Evolutionary conservation across 2,329 filamentous ascomycete species (phyloP).

Genomic region (Aphanocladium album): DNA sequence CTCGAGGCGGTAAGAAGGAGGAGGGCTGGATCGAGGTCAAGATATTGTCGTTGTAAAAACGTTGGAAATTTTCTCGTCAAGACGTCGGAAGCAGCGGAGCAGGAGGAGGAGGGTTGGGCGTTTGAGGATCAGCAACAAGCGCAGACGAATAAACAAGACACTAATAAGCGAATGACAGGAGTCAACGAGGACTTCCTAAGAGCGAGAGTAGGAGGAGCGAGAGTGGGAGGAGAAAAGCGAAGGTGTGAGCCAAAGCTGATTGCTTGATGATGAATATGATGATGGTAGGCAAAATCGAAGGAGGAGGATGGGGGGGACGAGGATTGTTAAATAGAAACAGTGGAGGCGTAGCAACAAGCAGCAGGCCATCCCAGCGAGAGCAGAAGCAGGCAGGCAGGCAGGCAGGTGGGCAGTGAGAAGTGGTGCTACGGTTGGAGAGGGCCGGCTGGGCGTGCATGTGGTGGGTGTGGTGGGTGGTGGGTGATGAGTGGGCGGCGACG

Average conservation of each 20-base stretch:
- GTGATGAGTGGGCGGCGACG: too few species aligned
- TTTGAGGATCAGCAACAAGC: conserved; percentile 28
- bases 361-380: too few species aligned
- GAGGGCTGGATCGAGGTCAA: not conserved
- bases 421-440: too few species aligned
- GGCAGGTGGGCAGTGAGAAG: not conserved
- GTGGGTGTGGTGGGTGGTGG: too few species aligned
- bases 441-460: too few species aligned
- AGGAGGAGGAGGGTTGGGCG: conserved; percentile 13
- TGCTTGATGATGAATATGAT: conserved; percentile 13
- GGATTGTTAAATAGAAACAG: conserved; percentile 12
- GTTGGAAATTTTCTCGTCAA: not conserved
- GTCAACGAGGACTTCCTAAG: conserved; percentile 68
- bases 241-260: conserved; percentile 27
- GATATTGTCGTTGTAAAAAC: not conserved
- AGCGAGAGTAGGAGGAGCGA: conserved; percentile 27
- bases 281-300: conserved; percentile 18
- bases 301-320: conserved; percentile 14
- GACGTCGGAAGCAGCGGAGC: conserved; percentile 10
- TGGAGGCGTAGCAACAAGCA: not conserved
- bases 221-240: conserved; percentile 42
- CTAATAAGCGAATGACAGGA: conserved; percentile 67
- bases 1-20: not conserved
- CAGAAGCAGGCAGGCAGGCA: too few species aligned
- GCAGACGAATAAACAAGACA: conserved; percentile 48